Evolutionary conservation across 2,329 filamentous ascomycete genomes (phyloP), one percentile per base, ranked within the genome.

Genomic region (Hypoxylon sp.): DNA sequence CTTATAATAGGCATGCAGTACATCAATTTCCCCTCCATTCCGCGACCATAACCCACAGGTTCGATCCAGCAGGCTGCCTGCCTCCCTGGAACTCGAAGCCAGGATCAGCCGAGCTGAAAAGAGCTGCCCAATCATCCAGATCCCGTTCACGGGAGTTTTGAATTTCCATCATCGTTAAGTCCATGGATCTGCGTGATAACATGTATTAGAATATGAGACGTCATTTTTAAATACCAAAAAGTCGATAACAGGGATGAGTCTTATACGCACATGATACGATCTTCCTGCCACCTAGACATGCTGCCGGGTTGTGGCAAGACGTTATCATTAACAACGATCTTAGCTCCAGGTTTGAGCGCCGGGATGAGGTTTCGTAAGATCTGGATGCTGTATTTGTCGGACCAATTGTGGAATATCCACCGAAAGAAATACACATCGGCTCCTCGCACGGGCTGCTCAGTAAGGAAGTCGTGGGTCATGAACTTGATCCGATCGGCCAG

Each of bases 381-480:
- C 29, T 71, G 63, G 33, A 77, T 63, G 1, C 68, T 69, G 31
- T 81, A 75, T 14, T 77, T 76, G 35, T 85, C 80, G 0, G 81
- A 77, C 81, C 81, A 85, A 72, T 84, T 81, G 67, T 85, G 83
- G 10, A 85, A 73, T 35, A 85, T 82, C 72, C 78, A 77, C 17
- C 81, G 80, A 58, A 85, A 76, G 57, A 84, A 75, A 72, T 83
- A 85, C 17, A 83, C 74, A 46, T 81, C 79, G 0, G 80, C 83
- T 10, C 63, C 71, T 10, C 73, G 51, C 1, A 82, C 72, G 9
- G 81, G 79, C 67, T 84, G 82, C 3, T 79, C 77, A 5, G 75
- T 71, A 68, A 84, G 81, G 64, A 85, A 81, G 67, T 83, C 78
- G 72, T 85, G 80, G 1, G 70, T 74, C 65, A 76, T 75, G 73